Evolutionary conservation across 768 basidiomycete species (phyloP), one percentile per base, ranked within the genome.

Genomic region (Leccinum ochraceum): DNA sequence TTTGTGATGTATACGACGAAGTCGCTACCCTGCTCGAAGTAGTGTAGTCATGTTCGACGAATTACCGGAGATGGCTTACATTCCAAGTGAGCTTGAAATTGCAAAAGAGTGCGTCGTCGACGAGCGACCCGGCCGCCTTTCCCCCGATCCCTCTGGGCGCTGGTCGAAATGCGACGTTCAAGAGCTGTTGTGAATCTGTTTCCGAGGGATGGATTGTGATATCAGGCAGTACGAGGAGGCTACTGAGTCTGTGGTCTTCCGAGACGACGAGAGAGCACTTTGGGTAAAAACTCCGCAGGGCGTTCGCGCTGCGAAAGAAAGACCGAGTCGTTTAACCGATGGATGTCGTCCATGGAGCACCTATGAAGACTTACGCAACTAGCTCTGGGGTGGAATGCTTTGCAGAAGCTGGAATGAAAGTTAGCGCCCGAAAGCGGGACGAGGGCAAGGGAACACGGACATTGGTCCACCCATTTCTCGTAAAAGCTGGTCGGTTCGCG

Each of bases 201-300:
- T 85, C 70, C 16, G 81, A 74, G 4, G 85, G 80, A 37, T 78
- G 70, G 3, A 78, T 69, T n/a, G 67, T 56, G 20, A 80, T 79
- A 16, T 71, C 81, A 46, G 89, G 88, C 62, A 83, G 83, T 20
- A 67, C 68, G 8, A 88, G 70, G 51, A 88, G 62, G 60, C 80
- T 75, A 60, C 81, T 73, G 62, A 86, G 68, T 30, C 75, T 68
- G 54, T 61, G 72, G 59, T 86, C 84, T 7, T 73, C 67, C 3
- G 87, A 82, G 60, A 81, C 72, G 8, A 89, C 79, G 28, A 90
- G 65, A 28, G 86, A 84, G 66, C 88, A 79, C 10, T 82, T 80
- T 6, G 89, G 87, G 68, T 90, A 86, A 16, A 87, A 59, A 64
- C 77, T 80, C 39, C 79, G 82, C 42, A 92, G 76, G 42, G 78